phyloP scores from a whole-genome alignment of 495 filamentous ascomycete genomes.

The Podospora sp. region DNA sequence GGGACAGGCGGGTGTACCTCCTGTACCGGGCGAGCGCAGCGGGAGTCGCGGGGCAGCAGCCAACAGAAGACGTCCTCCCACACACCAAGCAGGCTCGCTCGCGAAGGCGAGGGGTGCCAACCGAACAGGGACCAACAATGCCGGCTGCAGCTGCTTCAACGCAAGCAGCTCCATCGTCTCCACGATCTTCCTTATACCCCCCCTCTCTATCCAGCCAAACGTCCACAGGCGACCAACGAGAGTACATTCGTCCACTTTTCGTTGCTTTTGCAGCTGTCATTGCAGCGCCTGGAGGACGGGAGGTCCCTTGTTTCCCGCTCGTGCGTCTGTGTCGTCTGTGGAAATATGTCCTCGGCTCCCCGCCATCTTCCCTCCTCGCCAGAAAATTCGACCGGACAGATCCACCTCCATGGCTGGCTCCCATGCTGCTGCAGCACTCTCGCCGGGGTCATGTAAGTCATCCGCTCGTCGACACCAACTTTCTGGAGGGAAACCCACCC shows the following conservation, averaged over 20 bases:
- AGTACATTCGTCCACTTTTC: conserved; percentile 12
- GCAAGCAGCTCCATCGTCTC: conserved; percentile 23
- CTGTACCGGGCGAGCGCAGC: background rate
- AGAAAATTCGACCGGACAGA: conserved; percentile 1
- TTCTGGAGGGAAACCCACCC: conserved; percentile 4
- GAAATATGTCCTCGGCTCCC: background rate
- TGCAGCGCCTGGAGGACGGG: conserved; percentile 25
- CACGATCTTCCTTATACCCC: conserved; percentile 24
- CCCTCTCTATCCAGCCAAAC: conserved; percentile 8
- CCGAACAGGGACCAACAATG: background rate
- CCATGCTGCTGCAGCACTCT: conserved; percentile 13
- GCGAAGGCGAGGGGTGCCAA: background rate
- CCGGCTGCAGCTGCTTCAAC: conserved; percentile 7
- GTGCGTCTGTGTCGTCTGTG: conserved; percentile 27
- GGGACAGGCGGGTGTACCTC: background rate
- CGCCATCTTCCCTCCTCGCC: too few relatives aligned
- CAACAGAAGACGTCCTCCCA: background rate
- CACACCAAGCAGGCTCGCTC: background rate
- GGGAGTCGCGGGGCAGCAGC: background rate
- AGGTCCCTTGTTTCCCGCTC: conserved; percentile 39
- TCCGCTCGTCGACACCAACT: conserved; percentile 34
- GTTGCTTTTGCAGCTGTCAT: conserved; percentile 28
- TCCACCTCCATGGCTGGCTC: conserved; percentile 15
- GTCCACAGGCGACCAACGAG: conserved; percentile 15
- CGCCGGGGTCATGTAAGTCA: conserved; percentile 35